Evolutionary conservation across 257 asterid genomes (phyloP), one percentile per base, ranked within the genome.

Genomic region (Lavandula angustifolia): DNA sequence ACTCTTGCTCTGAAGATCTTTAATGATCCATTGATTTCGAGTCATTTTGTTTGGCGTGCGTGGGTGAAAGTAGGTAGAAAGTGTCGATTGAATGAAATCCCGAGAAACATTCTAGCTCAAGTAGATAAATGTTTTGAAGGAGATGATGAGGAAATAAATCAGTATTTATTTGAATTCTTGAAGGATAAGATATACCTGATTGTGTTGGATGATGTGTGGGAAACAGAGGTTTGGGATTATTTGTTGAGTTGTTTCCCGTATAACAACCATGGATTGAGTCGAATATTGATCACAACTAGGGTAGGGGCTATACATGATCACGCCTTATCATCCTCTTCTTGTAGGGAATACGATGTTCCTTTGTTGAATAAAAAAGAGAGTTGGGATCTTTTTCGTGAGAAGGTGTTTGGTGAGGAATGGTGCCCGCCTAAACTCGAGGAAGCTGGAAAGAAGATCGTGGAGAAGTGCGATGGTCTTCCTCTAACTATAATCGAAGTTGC

Each of bases 211-310:
- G 60, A 54, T 54, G 60, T 54, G 42, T 54, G 60, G 60, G 60
- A 54, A 32, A 32, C 27, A 6, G 60, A 54, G 60, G 42, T 54
- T 12, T 54, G 41, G 42, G 60, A 54, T 1, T 54, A 9, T 32
- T 11, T 54, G 60, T 3, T 6, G n/a, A 31, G 27, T n/a, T 54
- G 22, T 5, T 54, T 54, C n/a, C 60, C 60, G 10, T 12, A 54
- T 5, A 54, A 42, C 10, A 42, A 31, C 47, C 33, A 46, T 46
- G 55, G 40, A 9, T 12, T 44, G 29, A 81, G 86, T 33, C 46
- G 83, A 43, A 47, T 81, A 58, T 1, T 81, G 27, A 34, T 80
- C 9, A 81, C 86, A 1, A 75, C 79, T 62, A 69, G 79, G 65
- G 29, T 69, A 7, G 38, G 18, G 6, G 35, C 29, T 6, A 46